phyloP scores from a whole-genome alignment of 331 rosid species.

The Saraca asoca region DNA sequence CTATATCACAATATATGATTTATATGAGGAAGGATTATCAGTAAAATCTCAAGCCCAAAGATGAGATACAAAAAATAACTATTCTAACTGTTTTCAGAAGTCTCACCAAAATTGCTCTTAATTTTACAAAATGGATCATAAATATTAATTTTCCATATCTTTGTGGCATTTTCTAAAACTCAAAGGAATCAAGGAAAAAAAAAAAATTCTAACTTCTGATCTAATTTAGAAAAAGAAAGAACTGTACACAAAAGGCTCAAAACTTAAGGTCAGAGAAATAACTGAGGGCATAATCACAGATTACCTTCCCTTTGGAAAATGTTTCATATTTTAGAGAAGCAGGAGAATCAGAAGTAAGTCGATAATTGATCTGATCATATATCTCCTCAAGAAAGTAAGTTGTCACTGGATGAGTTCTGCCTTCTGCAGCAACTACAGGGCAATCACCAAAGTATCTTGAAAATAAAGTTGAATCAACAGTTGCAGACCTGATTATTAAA shows the following conservation, averaged over 20 bases:
- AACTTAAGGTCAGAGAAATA: conserved; percentile 12
- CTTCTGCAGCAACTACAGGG: conserved; percentile 90
- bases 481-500: conserved; percentile 77
- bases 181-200: neutral
- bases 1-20: conserved; percentile 38
- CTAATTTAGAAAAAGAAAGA: neutral
- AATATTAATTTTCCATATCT: neutral
- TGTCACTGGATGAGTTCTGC: conserved; percentile 93
- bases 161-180: neutral
- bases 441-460: conserved; percentile 84
- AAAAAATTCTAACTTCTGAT: conserved; percentile 16
- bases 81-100: neutral
- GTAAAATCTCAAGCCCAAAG: neutral
- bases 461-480: conserved; percentile 92
- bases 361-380: conserved; percentile 72
- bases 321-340: conserved; percentile 64
- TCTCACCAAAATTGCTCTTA: too few species aligned
- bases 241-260: conserved; percentile 7
- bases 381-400: conserved; percentile 85
- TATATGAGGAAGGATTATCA: conserved; percentile 18
- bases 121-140: conserved; percentile 12
- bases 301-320: conserved; percentile 59
- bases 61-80: conserved; percentile 5
- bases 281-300: conserved; percentile 16
- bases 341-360: conserved; percentile 80